A percentile compares a stretch with the other conserved stretches of the same genome.
These are phyloP conservation scores for Quercus robur DNA, from an alignment of 306 rosid genomes.

Conservation along the genomic window DNA sequence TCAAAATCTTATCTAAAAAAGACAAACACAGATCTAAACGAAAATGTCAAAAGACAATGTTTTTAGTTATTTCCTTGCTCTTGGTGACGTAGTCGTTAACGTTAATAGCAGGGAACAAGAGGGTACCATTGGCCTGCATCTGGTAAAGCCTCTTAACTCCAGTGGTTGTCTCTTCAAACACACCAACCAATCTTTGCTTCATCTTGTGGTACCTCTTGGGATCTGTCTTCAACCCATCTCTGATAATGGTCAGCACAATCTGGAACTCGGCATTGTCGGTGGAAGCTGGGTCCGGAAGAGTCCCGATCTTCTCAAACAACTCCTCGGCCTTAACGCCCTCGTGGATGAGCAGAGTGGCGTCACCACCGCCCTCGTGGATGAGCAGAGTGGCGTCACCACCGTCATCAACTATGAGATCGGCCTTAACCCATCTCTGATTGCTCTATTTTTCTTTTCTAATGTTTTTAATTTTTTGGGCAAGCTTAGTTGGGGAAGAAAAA, in stretches of 20 bases:
- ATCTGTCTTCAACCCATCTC: constrained; percentile 72
- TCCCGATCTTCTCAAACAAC: constrained; percentile 50
- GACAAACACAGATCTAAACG: constrained; percentile 1
- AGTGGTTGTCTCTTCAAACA: constrained; percentile 94
- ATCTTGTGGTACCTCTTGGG: constrained; percentile 90
- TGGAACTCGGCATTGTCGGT: constrained; percentile 83
- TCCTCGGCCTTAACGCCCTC: constrained; percentile 95
- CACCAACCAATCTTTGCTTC: constrained; percentile 78
- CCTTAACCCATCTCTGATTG: no score
- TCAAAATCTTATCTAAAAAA: background rate
- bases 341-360: constrained; percentile 73
- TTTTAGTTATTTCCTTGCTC: constrained; percentile 69
- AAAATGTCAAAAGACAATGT: background rate
- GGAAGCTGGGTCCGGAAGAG: constrained; percentile 63
- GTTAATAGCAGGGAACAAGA: constrained; percentile 90
- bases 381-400: no score
- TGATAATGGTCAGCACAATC: constrained; percentile 64
- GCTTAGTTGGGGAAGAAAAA: no score
- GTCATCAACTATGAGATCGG: no score
- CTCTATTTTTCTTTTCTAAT: no score
- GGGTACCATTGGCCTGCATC: constrained; percentile 74
- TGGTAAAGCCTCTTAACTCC: constrained; percentile 99
- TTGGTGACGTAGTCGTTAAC: constrained; percentile 96
- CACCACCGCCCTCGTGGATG: constrained; percentile 47
- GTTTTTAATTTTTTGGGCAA: no score